phyloP scores from a whole-genome alignment of 2,329 filamentous ascomycete genomes.

The Cercospora sesami region DNA sequence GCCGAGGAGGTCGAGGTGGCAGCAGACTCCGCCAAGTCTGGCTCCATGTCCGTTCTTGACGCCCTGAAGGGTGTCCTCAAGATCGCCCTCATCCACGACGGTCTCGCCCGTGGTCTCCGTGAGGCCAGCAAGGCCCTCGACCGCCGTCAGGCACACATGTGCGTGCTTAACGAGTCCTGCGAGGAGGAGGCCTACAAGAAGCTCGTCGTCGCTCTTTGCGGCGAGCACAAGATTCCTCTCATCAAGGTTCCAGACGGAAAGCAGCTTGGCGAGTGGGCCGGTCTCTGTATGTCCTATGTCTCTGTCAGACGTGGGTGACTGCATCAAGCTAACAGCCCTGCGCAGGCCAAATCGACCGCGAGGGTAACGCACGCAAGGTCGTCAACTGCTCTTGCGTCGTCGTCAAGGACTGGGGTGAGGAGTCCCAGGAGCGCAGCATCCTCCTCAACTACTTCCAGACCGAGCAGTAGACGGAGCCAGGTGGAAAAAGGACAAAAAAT shows the following conservation, averaged over 20 bases:
- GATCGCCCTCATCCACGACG: slow-evolving; percentile 98
- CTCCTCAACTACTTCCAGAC: slow-evolving; percentile 99
- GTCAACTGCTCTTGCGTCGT: slow-evolving; percentile 99
- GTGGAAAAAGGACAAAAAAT: background rate
- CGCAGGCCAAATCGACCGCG: slow-evolving; percentile 92
- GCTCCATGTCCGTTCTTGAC: slow-evolving; percentile 92
- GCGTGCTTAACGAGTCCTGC: slow-evolving; percentile 98
- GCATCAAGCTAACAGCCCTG: slow-evolving; percentile 18
- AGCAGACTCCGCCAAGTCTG: slow-evolving; percentile 78
- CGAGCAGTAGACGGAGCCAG: slow-evolving; percentile 50
- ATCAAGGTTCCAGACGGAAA: slow-evolving; percentile 99
- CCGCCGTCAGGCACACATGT: slow-evolving; percentile 99
- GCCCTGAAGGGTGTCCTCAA: slow-evolving; percentile 98
- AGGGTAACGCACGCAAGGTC: slow-evolving; percentile 99
- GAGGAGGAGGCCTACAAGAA: slow-evolving; percentile 99
- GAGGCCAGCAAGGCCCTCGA: slow-evolving; percentile 99
- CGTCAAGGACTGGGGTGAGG: slow-evolving; percentile 99
- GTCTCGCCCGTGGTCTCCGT: slow-evolving; percentile 95
- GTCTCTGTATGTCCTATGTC: slow-evolving; percentile 79
- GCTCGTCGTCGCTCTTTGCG: slow-evolving; percentile 97
- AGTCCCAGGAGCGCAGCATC: slow-evolving; percentile 97
- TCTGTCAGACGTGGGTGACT: background rate
- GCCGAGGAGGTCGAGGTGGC: slow-evolving; percentile 91
- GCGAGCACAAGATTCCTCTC: slow-evolving; percentile 98
- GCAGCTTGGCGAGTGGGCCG: slow-evolving; percentile 99